Conservation (phyloP, 768 basidiomycete genomes). For the Phaeolepiota aurea region DNA sequence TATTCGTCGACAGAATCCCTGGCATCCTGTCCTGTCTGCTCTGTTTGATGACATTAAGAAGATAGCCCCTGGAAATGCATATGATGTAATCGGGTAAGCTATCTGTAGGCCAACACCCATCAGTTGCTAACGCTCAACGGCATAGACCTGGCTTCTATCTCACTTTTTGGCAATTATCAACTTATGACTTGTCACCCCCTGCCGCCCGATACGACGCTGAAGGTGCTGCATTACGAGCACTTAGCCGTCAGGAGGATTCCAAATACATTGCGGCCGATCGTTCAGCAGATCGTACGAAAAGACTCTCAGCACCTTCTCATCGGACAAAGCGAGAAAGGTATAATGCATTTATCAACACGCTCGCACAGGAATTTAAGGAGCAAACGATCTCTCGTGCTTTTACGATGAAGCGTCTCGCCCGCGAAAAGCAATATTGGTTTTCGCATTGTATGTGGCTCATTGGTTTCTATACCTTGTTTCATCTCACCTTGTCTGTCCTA, state of each 20-base stretch:
- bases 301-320: constrained; percentile 48
- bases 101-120: constrained; percentile 3
- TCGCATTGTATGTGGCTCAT: constrained; percentile 35
- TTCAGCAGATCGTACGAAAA: constrained; percentile 55
- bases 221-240: constrained; percentile 44
- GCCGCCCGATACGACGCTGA: constrained; percentile 74
- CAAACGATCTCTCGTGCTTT: constrained; percentile 65
- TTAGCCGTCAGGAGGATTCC: constrained; percentile 63
- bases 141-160: constrained; percentile 83
- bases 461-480: too few species aligned
- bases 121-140: constrained; percentile 3
- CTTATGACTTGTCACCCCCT: constrained; percentile 82
- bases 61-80: constrained; percentile 58
- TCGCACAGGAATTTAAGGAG: constrained; percentile 68
- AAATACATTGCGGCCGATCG: constrained; percentile 61
- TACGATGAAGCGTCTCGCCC: constrained; percentile 67
- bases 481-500: too few species aligned
- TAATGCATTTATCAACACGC: constrained; percentile 45
- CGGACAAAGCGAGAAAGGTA: constrained; percentile 59
- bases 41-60: constrained; percentile 72
- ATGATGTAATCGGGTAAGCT: constrained; percentile 70
- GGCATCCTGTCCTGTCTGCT: constrained; percentile 66
- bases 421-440: constrained; percentile 83
- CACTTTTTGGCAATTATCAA: constrained; percentile 95
- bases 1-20: constrained; percentile 46